Base-by-base conservation (phyloP, 2,329 filamentous ascomycete species). In the Pseudogymnoascus sp. region DNA sequence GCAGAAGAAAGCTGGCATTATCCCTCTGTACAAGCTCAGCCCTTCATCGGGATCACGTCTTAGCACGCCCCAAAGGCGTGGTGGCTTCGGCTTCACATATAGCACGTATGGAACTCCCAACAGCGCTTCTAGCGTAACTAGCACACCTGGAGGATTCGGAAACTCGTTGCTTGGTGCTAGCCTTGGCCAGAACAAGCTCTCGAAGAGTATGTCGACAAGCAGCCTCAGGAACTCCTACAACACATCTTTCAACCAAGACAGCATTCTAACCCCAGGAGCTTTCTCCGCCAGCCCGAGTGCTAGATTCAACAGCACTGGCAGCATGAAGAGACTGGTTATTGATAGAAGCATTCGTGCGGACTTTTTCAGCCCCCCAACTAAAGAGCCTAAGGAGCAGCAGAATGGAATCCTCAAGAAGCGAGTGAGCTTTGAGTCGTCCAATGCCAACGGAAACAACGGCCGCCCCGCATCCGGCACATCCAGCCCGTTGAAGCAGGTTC, bases 11-110 rank as follows among this genome's bases (percentile, higher is more conserved):
- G 86, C 84, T 67, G 88, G 90, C 8, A 89, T 93, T 47, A 77
- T 96, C 62, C 92, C 92, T 2, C 86, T 94, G 73, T 92, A 93
- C 78, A 94, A 92, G 76, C 82, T 96, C 67, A 93, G 91, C 56
- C 91, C 92, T 0, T 84, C 85, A 56, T 90, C 90, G 35, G 87
- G 90, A 7, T 88, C 89, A 21, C 88, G 92, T 59, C 87, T 92
- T 63, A 83, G 87, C 31, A 96, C 92, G 0, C 92, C 92, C 0
- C 90, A 92, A 69, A 93, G 91, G 77, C 84, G 89, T 64, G 91
- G 88, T 63, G 91, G 91, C 4, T 97, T 91, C 72, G 93, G 93
- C 2, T 96, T 97, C 74, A 92, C 89, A 1, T 97, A 97, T 76
- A 96, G 92, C 67, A 92, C 88, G 2, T 96, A 96, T 70, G 91